Evolutionary conservation across 2,329 filamentous ascomycete genomes (phyloP).

Genomic region (Aspergillus sp.): DNA sequence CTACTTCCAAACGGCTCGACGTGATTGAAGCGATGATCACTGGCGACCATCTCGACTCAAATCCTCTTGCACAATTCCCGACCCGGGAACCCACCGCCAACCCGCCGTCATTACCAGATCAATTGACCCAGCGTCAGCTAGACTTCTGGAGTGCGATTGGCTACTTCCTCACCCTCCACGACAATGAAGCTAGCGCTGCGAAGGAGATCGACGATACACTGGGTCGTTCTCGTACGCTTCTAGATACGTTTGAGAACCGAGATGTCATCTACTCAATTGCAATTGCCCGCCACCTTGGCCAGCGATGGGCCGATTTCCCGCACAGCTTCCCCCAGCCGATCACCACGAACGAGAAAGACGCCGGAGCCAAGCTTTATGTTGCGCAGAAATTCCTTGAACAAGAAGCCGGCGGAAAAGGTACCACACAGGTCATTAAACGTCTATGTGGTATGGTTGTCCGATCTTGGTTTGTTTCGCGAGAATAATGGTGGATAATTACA

Average conservation of each 20-base stretch:
- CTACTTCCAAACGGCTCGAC: slow-evolving; percentile 68
- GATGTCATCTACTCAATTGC: slow-evolving; percentile 90
- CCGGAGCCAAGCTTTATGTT: slow-evolving; percentile 65
- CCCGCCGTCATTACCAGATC: slow-evolving; percentile 45
- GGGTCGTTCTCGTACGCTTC: slow-evolving; percentile 63
- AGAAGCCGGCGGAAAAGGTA: slow-evolving; percentile 66
- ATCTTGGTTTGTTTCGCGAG: slow-evolving; percentile 51
- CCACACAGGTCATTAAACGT: slow-evolving; percentile 70
- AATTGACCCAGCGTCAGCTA: slow-evolving; percentile 61
- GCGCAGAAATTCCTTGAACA: slow-evolving; percentile 69
- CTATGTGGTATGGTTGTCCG: slow-evolving; percentile 66
- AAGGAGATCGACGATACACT: slow-evolving; percentile 67
- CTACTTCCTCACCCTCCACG: slow-evolving; percentile 66
- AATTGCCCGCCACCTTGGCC: slow-evolving; percentile 72
- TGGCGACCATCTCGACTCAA: slow-evolving; percentile 62
- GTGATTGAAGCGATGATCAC: slow-evolving; percentile 76
- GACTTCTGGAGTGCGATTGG: slow-evolving; percentile 83
- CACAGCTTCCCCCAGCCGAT: slow-evolving; percentile 56
- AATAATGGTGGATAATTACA: slow-evolving; percentile 20
- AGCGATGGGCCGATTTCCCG: slow-evolving; percentile 61
- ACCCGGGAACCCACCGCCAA: slow-evolving; percentile 39
- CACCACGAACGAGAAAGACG: slow-evolving; percentile 65
- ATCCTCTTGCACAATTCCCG: slow-evolving; percentile 47
- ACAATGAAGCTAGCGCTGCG: slow-evolving; percentile 53
- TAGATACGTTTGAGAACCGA: slow-evolving; percentile 80